Percentiles rank a stretch among this genome's conserved stretches.
phyloP scores from a whole-genome alignment of 257 asterid species.

The Solanum chiquidenum region DNA sequence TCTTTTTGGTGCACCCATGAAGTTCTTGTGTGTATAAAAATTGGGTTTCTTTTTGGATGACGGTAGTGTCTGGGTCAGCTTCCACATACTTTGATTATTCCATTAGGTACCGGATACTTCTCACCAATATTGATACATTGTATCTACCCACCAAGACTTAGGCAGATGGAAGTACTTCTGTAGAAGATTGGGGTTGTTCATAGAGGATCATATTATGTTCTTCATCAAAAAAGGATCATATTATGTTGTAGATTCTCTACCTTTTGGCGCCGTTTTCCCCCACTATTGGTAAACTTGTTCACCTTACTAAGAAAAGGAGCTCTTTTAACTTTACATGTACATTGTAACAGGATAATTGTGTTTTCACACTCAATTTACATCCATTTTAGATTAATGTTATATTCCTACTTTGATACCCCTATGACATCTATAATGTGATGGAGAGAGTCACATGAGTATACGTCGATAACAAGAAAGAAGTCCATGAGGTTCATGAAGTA shows the following conservation, averaged over 20 bases:
- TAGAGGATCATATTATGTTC: not conserved
- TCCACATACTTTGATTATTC: not conserved
- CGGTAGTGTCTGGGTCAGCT: not conserved
- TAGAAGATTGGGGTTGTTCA: not conserved
- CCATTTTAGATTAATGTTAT: not conserved
- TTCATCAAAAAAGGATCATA: not conserved
- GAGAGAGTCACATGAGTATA: not conserved
- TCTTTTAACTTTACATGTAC: not conserved
- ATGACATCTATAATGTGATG: not conserved
- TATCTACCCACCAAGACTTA: not conserved
- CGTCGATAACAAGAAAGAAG: not conserved
- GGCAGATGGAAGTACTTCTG: not conserved
- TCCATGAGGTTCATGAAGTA: not conserved
- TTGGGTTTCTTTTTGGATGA: not conserved
- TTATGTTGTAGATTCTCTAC: not conserved
- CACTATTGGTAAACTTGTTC: not conserved
- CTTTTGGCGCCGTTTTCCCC: not conserved
- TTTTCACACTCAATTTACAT: not conserved
- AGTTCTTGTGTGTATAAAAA: not conserved
- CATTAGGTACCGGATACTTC: not conserved
- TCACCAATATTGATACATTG: not conserved
- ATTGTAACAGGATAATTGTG: not conserved
- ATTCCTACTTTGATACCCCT: not conserved
- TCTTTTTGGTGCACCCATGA: not conserved
- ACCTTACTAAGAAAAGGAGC: not conserved